These are phyloP conservation scores for Rhodosporidiobolus odoratus DNA, from an alignment of 768 basidiomycete species.

Conservation along the genomic window DNA sequence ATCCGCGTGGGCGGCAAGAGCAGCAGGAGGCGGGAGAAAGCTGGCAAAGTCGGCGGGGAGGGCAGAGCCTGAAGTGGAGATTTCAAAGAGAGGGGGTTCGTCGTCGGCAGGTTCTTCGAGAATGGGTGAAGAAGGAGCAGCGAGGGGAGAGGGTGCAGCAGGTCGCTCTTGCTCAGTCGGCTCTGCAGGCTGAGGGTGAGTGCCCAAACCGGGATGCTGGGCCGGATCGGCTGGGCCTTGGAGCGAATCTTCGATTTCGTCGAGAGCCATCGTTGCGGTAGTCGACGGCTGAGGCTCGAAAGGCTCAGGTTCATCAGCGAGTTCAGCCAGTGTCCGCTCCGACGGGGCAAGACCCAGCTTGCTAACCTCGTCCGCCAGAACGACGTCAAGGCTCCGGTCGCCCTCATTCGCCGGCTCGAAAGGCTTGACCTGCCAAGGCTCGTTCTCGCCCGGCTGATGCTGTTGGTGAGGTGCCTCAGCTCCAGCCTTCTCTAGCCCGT, in stretches of 20 bases:
- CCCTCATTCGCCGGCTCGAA: neutral
- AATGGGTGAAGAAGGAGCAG: neutral
- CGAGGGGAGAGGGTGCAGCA: neutral
- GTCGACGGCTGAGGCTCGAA: slow-evolving; percentile 8
- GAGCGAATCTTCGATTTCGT: slow-evolving; percentile 13
- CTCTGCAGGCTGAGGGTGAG: neutral
- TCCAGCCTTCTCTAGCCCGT: slow-evolving; percentile 19
- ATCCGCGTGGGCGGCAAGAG: neutral
- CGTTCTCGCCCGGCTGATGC: no score
- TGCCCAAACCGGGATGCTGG: slow-evolving; percentile 18
- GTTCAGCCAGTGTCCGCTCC: neutral
- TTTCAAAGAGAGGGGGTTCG: slow-evolving; percentile 20
- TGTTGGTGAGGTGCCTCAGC: neutral
- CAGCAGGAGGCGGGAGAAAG: neutral
- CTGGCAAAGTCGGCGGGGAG: neutral
- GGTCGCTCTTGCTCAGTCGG: neutral
- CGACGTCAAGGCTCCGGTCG: slow-evolving; percentile 4
- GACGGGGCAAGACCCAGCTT: neutral
- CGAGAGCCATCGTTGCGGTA: slow-evolving; percentile 22
- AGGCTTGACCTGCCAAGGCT: neutral
- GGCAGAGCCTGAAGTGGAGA: neutral
- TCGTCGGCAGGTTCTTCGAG: neutral
- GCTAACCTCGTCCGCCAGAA: slow-evolving; percentile 14
- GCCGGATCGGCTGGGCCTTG: neutral
- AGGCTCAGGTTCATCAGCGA: neutral